Conservation (phyloP, 129 eudicot species). For the Cynara cardunculus region DNA sequence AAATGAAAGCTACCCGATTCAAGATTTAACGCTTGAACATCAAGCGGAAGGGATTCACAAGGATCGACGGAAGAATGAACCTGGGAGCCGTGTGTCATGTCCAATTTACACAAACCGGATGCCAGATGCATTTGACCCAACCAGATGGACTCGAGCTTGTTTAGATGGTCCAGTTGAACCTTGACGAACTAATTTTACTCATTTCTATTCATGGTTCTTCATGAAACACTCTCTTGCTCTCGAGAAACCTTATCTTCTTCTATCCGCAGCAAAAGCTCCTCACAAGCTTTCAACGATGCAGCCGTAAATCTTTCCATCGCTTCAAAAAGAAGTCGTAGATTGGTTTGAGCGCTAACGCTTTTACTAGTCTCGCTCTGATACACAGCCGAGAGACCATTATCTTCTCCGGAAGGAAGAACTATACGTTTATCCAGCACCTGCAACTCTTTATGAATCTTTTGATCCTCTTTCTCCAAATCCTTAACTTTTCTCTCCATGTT, state of each 20-base stretch:
- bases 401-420: conserved; percentile 40
- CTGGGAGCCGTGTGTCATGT: conserved; percentile 1
- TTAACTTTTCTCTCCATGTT: conserved; percentile 72
- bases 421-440: conserved; percentile 78
- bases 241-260: conserved; percentile 58
- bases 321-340: conserved; percentile 68
- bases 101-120: not conserved
- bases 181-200: not conserved
- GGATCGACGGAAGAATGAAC: not conserved
- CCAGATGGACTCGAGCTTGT: conserved; percentile 9
- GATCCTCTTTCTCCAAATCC: conserved; percentile 82
- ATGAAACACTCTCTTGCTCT: conserved; percentile 30
- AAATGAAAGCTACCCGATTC: not conserved
- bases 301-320: conserved; percentile 78
- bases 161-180: not conserved
- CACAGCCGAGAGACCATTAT: conserved; percentile 47
- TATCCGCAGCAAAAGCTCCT: conserved; percentile 71
- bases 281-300: conserved; percentile 68
- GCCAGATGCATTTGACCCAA: not conserved
- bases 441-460: conserved; percentile 82
- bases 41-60: not conserved
- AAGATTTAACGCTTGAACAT: not conserved
- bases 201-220: not conserved
- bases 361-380: conserved; percentile 88
- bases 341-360: conserved; percentile 67